These are phyloP conservation scores for Globisporangium middletonii DNA, from an alignment of 352 stramenopile species.

Conservation along the genomic window DNA sequence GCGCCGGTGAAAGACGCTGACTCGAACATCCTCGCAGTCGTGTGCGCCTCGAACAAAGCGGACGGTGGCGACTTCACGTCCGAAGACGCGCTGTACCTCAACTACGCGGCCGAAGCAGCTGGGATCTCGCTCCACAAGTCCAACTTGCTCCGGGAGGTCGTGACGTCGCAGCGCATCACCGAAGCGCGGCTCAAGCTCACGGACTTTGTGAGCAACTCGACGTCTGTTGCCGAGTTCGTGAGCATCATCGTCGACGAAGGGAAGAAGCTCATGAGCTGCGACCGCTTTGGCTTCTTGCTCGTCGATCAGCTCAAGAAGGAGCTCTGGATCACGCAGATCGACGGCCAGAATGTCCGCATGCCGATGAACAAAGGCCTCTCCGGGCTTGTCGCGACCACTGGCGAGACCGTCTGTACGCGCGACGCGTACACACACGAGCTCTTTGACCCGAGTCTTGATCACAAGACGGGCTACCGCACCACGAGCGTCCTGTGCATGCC, in stretches of 20 bases:
- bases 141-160: slow-evolving; percentile 54
- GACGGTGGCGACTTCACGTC: slow-evolving; percentile 58
- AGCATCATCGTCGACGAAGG: slow-evolving; percentile 66
- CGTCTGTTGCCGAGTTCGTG: slow-evolving; percentile 56
- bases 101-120: slow-evolving; percentile 62
- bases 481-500: slow-evolving; percentile 70
- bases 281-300: slow-evolving; percentile 62
- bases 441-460: slow-evolving; percentile 62
- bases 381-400: slow-evolving; percentile 59
- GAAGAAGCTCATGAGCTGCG: slow-evolving; percentile 69
- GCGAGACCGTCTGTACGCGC: slow-evolving; percentile 43
- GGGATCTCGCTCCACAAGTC: slow-evolving; percentile 68
- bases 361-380: slow-evolving; percentile 66
- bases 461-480: slow-evolving; percentile 69
- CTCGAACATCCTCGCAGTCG: slow-evolving; percentile 46
- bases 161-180: slow-evolving; percentile 61
- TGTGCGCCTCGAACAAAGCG: slow-evolving; percentile 67
- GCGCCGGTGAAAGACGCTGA: slow-evolving; percentile 55
- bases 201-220: slow-evolving; percentile 50
- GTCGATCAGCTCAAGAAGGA: slow-evolving; percentile 77
- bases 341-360: slow-evolving; percentile 45
- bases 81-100: slow-evolving; percentile 66
- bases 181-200: slow-evolving; percentile 54
- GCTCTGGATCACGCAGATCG: slow-evolving; percentile 61
- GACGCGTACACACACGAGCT: slow-evolving; percentile 68